phyloP scores from a whole-genome alignment of 177 flowering plant species.

The Vitis hybrid region DNA sequence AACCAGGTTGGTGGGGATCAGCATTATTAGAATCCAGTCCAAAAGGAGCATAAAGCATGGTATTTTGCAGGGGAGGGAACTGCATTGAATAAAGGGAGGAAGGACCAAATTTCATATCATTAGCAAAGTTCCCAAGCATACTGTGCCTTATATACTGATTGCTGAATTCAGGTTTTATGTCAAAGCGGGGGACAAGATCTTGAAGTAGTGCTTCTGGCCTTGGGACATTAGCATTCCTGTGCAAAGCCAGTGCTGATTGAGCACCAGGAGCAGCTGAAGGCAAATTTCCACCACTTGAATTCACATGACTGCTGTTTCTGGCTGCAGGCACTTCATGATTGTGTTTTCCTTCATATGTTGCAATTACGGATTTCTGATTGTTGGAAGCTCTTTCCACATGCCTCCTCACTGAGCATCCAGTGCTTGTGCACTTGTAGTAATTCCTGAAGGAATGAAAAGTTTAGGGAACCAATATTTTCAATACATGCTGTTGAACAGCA shows the following conservation, averaged over 20 bases:
- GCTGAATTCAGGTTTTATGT: slow-evolving; percentile 38
- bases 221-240: slow-evolving; percentile 32
- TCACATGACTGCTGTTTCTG: slow-evolving; percentile 48
- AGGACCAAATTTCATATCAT: slow-evolving; percentile 44
- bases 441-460: slow-evolving; percentile 47
- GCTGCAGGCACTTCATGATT: slow-evolving; percentile 89
- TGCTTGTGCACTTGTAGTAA: slow-evolving; percentile 86
- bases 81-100: slow-evolving; percentile 49
- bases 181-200: slow-evolving; percentile 46
- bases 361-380: slow-evolving; percentile 60
- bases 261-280: slow-evolving; percentile 21
- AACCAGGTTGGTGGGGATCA: slow-evolving; percentile 24
- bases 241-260: slow-evolving; percentile 28
- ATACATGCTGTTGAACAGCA: no score
- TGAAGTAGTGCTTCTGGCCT: slow-evolving; percentile 50
- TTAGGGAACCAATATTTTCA: not conserved
- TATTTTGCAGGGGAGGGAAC: slow-evolving; percentile 41
- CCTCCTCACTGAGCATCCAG: slow-evolving; percentile 79
- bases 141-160: slow-evolving; percentile 33
- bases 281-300: slow-evolving; percentile 25
- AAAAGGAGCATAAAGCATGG: slow-evolving; percentile 37
- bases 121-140: slow-evolving; percentile 32
- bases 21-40: slow-evolving; percentile 29
- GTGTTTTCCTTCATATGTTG: slow-evolving; percentile 90
- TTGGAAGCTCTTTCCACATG: slow-evolving; percentile 85